Evolutionary conservation across 176 grass and related monocot genomes (phyloP).

Genomic region (Alloteropsis semialata): DNA sequence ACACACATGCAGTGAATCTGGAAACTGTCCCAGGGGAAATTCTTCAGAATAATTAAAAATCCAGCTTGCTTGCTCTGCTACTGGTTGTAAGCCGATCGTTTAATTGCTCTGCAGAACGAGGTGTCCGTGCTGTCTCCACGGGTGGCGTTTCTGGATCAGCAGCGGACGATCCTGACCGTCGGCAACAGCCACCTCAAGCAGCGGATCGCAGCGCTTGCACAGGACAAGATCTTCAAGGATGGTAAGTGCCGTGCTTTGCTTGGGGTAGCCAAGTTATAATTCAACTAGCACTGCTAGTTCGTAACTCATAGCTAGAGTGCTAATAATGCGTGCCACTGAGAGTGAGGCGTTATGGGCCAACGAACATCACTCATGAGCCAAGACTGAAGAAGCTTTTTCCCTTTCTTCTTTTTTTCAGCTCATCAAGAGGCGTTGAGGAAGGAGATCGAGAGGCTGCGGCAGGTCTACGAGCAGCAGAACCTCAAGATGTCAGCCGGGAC

Average conservation of each 20-base stretch:
- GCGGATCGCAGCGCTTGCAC: constrained; percentile 87
- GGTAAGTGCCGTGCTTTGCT: constrained; percentile 39
- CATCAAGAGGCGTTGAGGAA: constrained; percentile 90
- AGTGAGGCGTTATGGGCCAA: background rate
- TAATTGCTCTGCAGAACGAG: constrained; percentile 45
- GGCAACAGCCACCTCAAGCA: constrained; percentile 99
- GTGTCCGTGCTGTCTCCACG: constrained; percentile 84
- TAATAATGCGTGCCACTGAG: background rate
- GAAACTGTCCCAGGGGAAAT: background rate
- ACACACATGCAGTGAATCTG: background rate
- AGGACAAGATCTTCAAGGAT: constrained; percentile 97
- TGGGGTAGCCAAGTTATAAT: background rate
- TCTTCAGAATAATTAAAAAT: background rate
- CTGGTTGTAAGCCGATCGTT: background rate
- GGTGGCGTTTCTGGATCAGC: constrained; percentile 89
- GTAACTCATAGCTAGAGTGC: background rate
- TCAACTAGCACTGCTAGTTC: background rate
- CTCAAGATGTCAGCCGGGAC: constrained; percentile 44
- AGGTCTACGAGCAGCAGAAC: constrained; percentile 90
- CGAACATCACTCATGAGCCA: background rate
- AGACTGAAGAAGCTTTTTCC: background rate
- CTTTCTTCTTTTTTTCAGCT: constrained; percentile 37
- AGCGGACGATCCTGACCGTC: constrained; percentile 82
- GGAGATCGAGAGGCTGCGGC: constrained; percentile 84
- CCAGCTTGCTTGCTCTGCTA: background rate